phyloP scores from a whole-genome alignment of 2,329 filamentous ascomycete genomes.

The Xylariales sp. region DNA sequence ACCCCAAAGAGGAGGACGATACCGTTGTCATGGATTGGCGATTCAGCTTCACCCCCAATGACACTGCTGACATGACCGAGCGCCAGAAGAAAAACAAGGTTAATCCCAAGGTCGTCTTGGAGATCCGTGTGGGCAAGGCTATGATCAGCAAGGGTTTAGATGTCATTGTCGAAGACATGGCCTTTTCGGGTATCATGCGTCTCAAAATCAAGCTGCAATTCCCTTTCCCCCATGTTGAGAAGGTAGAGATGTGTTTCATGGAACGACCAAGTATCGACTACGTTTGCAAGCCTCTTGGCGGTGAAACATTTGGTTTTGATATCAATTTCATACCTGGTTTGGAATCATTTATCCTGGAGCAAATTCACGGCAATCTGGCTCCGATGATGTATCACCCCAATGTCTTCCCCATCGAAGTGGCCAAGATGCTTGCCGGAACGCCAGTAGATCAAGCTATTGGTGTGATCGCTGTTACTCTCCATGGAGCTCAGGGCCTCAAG shows the following conservation, averaged over 20 bases:
- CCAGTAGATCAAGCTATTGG: slow-evolving; percentile 94
- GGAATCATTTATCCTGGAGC: slow-evolving; percentile 89
- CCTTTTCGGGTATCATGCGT: slow-evolving; percentile 91
- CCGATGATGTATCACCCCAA: slow-evolving; percentile 99
- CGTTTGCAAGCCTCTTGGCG: slow-evolving; percentile 94
- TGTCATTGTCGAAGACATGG: slow-evolving; percentile 97
- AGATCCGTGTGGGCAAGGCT: slow-evolving; percentile 91
- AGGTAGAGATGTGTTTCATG: slow-evolving; percentile 91
- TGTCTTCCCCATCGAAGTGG: slow-evolving; percentile 96
- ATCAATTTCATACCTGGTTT: slow-evolving; percentile 98
- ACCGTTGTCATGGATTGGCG: slow-evolving; percentile 99
- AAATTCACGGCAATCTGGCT: slow-evolving; percentile 87
- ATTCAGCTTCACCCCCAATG: slow-evolving; percentile 97
- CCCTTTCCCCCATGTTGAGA: slow-evolving; percentile 91
- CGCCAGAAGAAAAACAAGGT: slow-evolving; percentile 91
- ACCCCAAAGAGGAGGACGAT: slow-evolving; percentile 92
- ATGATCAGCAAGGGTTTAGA: slow-evolving; percentile 96
- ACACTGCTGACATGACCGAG: slow-evolving; percentile 84
- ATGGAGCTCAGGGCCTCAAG: slow-evolving; percentile 88
- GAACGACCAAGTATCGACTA: slow-evolving; percentile 89
- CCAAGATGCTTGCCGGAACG: slow-evolving; percentile 94
- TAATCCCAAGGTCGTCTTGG: slow-evolving; percentile 93
- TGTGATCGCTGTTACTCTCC: slow-evolving; percentile 84
- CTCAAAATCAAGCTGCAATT: slow-evolving; percentile 97
- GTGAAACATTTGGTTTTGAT: slow-evolving; percentile 92